phyloP scores from a whole-genome alignment of 2,329 filamentous ascomycete species.

The Pseudocercospora eumusae region DNA sequence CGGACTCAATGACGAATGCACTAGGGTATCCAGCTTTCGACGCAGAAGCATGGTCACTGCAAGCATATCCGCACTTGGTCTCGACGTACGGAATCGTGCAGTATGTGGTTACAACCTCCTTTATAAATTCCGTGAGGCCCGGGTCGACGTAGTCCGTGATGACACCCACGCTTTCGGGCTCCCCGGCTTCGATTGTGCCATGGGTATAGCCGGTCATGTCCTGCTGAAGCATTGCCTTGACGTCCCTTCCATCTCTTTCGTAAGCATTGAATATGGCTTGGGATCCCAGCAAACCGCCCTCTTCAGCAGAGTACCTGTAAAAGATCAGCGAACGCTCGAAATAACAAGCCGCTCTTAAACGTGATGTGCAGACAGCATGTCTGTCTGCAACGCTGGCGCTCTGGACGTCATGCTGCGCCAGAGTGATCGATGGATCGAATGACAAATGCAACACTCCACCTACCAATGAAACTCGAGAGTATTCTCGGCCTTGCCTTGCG shows the following conservation, averaged over 20 bases:
- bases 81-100: conserved; percentile 84
- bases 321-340: not conserved
- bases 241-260: conserved; percentile 67
- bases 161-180: conserved; percentile 83
- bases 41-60: conserved; percentile 72
- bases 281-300: conserved; percentile 81
- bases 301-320: conserved; percentile 76
- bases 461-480: conserved; percentile 92
- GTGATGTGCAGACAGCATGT: not conserved
- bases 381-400: not conserved
- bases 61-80: conserved; percentile 63
- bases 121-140: conserved; percentile 83
- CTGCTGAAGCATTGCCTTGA: conserved; percentile 97
- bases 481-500: conserved; percentile 70
- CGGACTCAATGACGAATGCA: conserved; percentile 74
- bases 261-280: conserved; percentile 88
- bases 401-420: not conserved
- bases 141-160: conserved; percentile 90
- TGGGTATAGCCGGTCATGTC: conserved; percentile 94
- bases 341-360: conserved; percentile 65
- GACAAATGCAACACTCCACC: conserved; percentile 62
- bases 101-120: conserved; percentile 81
- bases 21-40: conserved; percentile 73
- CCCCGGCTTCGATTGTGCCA: conserved; percentile 77
- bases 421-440: conserved; percentile 53